Evolutionary conservation across 192 early-diverging fungal species (phyloP).

Genomic region (Coemansia sp.): DNA sequence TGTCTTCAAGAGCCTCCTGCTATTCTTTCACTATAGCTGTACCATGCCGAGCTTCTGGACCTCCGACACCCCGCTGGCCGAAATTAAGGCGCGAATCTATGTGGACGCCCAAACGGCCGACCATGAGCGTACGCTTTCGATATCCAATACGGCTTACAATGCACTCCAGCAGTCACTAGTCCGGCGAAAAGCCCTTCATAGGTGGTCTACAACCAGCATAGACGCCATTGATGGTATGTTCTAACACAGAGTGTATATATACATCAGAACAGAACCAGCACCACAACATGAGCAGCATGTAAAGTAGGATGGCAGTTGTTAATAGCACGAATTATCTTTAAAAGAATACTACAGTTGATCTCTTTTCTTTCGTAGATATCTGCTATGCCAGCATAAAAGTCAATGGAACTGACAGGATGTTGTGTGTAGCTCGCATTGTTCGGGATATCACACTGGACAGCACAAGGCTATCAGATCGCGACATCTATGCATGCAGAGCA

Average conservation of each 20-base stretch:
- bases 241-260: not conserved
- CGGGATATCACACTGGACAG: not conserved
- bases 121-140: constrained; percentile 9
- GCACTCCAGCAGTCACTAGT: constrained; percentile 18
- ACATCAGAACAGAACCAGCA: not conserved
- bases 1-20: not conserved
- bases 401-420: not conserved
- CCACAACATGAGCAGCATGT: no score
- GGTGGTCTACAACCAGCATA: not conserved
- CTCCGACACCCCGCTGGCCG: constrained; percentile 41
- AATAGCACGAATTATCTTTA: not conserved
- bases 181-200: constrained; percentile 15
- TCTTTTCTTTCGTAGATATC: not conserved
- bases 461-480: not conserved
- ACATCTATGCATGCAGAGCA: constrained; percentile 12
- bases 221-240: not conserved
- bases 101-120: not conserved
- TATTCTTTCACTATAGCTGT: not conserved
- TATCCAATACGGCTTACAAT: constrained; percentile 15
- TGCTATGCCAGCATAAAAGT: constrained; percentile 15
- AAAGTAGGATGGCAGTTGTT: no score
- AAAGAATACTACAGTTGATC: not conserved
- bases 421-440: constrained; percentile 1
- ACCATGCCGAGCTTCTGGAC: constrained; percentile 50
- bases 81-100: constrained; percentile 32